phyloP scores from a whole-genome alignment of 257 asterid species.

The Solanum virginianum region DNA sequence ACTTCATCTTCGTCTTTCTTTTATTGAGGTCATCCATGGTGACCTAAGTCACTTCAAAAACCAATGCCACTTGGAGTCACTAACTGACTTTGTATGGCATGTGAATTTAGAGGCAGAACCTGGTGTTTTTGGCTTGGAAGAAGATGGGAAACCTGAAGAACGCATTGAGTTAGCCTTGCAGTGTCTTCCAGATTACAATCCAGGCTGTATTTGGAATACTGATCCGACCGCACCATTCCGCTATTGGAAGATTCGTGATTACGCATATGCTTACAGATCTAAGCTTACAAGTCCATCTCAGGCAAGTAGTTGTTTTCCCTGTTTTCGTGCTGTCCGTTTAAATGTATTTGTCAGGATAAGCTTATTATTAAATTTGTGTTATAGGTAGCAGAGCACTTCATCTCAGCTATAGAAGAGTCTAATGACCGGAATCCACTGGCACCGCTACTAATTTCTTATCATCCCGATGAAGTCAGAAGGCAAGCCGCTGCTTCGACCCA shows the following conservation, averaged over 20 bases:
- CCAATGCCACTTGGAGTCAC: background rate
- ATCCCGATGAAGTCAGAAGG: slow-evolving; percentile 68
- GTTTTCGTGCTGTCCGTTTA: background rate
- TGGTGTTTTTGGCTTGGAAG: slow-evolving; percentile 47
- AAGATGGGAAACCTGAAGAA: slow-evolving; percentile 59
- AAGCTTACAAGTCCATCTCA: slow-evolving; percentile 73
- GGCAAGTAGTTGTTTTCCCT: slow-evolving; percentile 32
- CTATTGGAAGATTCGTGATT: slow-evolving; percentile 95
- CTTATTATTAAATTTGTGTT: background rate
- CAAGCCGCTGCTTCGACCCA: slow-evolving; percentile 86
- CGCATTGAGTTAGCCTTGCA: slow-evolving; percentile 70
- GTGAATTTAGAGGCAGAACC: slow-evolving; percentile 53
- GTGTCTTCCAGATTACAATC: slow-evolving; percentile 66
- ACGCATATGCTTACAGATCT: slow-evolving; percentile 85
- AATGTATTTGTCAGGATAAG: background rate
- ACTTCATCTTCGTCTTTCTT: background rate
- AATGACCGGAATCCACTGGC: slow-evolving; percentile 42
- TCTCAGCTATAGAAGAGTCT: slow-evolving; percentile 67
- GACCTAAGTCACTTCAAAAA: background rate
- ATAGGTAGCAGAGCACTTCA: slow-evolving; percentile 93
- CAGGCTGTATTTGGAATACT: slow-evolving; percentile 40
- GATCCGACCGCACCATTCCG: slow-evolving; percentile 49
- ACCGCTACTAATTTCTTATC: slow-evolving; percentile 66
- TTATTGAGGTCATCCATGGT: background rate
- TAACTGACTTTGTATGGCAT: background rate